Base-by-base conservation (phyloP, 2,329 filamentous ascomycete genomes). In the Ascosphaera aggregata region DNA sequence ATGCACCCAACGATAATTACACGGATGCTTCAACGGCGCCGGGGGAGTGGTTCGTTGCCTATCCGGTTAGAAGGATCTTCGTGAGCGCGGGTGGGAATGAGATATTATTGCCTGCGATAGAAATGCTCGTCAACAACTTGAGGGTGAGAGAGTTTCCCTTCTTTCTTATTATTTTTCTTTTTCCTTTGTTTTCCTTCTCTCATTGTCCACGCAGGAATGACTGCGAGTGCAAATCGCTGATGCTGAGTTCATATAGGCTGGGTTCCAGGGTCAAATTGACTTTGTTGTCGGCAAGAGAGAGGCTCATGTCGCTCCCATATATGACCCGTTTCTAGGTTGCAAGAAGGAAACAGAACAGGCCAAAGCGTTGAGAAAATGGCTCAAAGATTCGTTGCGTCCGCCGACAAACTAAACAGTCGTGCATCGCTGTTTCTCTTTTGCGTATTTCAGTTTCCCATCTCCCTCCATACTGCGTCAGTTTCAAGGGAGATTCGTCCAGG, bases 31-130 rank as follows among this genome's bases (percentile, higher is more conserved):
- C 52, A 7, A 46, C 46, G 4, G 69, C 66, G 0, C 54, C 60
- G 2, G 40, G 52, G 8, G 54, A 57, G 7, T 73, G 69, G 68
- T 74, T 69, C 63, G 49, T 52, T 24, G 60, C 55, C 13, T 53
- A 62, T 1, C 54, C 59, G 8, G 58, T 66, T 7, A 54, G 59
- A 39, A 57, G 63, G 34, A 55, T 72, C 1, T 44, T 71, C 31
- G 53, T 73, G 11, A 60, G 65, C 47, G 65, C 56, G 3, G 71
- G 70, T 2, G 58, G 51, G 3, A 59, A 64, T 39, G 70, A 74
- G 54, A 51, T 71, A 9, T 43, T 74, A 27, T 52, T 69, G 20
- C 49, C 47, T n/a, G 37, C 41, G 2, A 49, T 57, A 43, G 47
- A 51, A 17, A 45, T 40, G 16, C 54, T 56, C 46, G 54, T 43